Evolutionary conservation across 768 basidiomycete genomes (phyloP).

Genomic region (Grammothele lineata): DNA sequence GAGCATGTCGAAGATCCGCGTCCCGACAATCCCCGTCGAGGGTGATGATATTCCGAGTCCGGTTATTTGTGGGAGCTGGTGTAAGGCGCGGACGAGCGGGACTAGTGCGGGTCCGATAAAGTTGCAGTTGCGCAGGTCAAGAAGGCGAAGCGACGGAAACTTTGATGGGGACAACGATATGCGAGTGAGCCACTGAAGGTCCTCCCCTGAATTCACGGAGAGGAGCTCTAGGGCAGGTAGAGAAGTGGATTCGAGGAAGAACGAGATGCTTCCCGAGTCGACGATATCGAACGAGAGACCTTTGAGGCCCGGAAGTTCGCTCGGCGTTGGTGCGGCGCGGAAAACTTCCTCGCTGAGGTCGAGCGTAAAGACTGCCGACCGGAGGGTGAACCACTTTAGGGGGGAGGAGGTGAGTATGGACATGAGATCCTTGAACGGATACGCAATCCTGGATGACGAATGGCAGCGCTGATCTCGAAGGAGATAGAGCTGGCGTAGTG

Average conservation of each 20-base stretch:
- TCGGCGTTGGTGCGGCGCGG: constrained; percentile 12
- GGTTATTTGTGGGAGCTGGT: constrained; percentile 25
- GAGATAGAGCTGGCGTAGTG: constrained; percentile 21
- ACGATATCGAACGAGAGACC: constrained; percentile 21
- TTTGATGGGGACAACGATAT: constrained; percentile 18
- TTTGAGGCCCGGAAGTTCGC: constrained; percentile 19
- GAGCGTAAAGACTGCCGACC: constrained; percentile 22
- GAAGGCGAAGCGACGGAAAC: constrained; percentile 22
- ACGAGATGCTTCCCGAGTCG: constrained; percentile 25
- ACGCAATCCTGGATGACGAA: constrained; percentile 9
- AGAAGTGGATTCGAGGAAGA: constrained; percentile 26
- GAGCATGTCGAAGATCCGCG: constrained; percentile 27
- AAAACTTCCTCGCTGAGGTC: constrained; percentile 24
- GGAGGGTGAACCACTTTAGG: constrained; percentile 23
- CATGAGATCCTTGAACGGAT: constrained; percentile 25
- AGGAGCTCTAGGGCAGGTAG: constrained; percentile 22
- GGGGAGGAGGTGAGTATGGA: constrained; percentile 15
- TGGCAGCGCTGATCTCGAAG: constrained; percentile 23
- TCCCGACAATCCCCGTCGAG: constrained; percentile 20
- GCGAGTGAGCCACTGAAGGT: constrained; percentile 26
- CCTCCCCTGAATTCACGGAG: constrained; percentile 26
- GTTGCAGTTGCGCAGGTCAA: constrained; percentile 28
- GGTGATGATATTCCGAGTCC: constrained; percentile 27
- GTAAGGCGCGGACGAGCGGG: constrained; percentile 26
- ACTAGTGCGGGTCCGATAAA: constrained; percentile 27